Conservation (phyloP, 306 rosid species). For the Pyrus pyrifolia region DNA sequence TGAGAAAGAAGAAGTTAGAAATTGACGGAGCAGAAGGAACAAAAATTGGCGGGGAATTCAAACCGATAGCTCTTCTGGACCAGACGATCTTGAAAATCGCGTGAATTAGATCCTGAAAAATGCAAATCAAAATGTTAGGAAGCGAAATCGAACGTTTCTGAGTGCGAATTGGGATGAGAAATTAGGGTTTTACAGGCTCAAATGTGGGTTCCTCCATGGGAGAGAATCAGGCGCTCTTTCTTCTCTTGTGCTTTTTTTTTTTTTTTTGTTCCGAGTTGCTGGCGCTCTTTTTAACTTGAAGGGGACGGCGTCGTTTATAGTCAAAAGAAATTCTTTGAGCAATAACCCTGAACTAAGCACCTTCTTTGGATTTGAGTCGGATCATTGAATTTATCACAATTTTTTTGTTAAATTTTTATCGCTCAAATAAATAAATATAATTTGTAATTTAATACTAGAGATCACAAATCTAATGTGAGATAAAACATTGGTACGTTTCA, state of each 20-base stretch:
- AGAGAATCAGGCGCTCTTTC: neutral
- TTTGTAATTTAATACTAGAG: too few species aligned
- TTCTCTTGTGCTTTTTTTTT: neutral
- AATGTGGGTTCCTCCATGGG: slow-evolving; percentile 55
- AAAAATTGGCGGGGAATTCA: neutral
- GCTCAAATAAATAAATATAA: too few species aligned
- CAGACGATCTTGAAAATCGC: slow-evolving; percentile 75
- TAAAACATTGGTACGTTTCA: too few species aligned
- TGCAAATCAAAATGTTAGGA: neutral
- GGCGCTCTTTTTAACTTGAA: neutral
- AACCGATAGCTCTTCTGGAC: slow-evolving; percentile 62
- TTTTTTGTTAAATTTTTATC: too few species aligned
- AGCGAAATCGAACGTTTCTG: neutral
- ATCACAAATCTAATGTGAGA: too few species aligned
- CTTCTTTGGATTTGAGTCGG: too few species aligned
- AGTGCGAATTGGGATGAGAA: neutral
- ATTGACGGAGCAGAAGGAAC: neutral
- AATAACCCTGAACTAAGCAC: too few species aligned
- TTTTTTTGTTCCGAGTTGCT: neutral
- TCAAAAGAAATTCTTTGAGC: too few species aligned
- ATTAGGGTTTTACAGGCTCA: slow-evolving; percentile 38
- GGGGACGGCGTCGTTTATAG: neutral
- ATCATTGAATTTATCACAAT: too few species aligned
- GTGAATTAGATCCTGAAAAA: slow-evolving; percentile 49
- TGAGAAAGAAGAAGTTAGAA: neutral